Evolutionary conservation across 169 alveolate genomes (phyloP).

Genomic region (Cryptosporidium xiaoi): DNA sequence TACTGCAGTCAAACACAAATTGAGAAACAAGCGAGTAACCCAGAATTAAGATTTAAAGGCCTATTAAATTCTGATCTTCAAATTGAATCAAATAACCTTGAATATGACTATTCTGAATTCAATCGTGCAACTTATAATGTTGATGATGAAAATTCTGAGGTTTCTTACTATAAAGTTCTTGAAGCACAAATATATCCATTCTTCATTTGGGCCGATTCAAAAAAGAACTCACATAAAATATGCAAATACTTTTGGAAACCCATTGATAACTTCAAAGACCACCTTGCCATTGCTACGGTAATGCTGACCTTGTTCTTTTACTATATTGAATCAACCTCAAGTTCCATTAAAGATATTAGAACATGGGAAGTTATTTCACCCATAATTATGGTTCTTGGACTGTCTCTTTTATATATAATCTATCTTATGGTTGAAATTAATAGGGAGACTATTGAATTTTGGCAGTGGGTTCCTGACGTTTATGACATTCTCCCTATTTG

Average conservation of each 20-base stretch:
- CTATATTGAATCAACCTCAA: conserved; percentile 19
- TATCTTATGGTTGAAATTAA: conserved; percentile 51
- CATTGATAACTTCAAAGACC: conserved; percentile 47
- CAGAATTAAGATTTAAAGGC: neutral
- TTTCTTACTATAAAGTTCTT: conserved; percentile 49
- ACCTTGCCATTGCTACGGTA: conserved; percentile 15
- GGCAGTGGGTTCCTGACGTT: conserved; percentile 74
- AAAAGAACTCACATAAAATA: conserved; percentile 41
- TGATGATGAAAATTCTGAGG: conserved; percentile 7
- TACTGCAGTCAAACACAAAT: no score
- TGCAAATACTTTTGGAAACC: conserved; percentile 73
- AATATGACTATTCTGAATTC: conserved; percentile 28
- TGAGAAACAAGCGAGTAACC: neutral
- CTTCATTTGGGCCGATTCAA: conserved; percentile 69
- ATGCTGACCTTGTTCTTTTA: neutral
- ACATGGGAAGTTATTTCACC: conserved; percentile 28
- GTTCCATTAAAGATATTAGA: conserved; percentile 21
- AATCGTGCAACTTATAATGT: neutral
- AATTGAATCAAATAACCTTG: neutral
- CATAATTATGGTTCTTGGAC: conserved; percentile 5
- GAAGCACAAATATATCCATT: conserved; percentile 71
- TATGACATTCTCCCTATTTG: conserved; percentile 65
- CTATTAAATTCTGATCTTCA: neutral
- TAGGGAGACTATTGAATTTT: conserved; percentile 36
- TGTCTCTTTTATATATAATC: conserved; percentile 14